Evolutionary conservation across 345 rosid species (phyloP).

Genomic region (Streptanthus diversifolius): DNA sequence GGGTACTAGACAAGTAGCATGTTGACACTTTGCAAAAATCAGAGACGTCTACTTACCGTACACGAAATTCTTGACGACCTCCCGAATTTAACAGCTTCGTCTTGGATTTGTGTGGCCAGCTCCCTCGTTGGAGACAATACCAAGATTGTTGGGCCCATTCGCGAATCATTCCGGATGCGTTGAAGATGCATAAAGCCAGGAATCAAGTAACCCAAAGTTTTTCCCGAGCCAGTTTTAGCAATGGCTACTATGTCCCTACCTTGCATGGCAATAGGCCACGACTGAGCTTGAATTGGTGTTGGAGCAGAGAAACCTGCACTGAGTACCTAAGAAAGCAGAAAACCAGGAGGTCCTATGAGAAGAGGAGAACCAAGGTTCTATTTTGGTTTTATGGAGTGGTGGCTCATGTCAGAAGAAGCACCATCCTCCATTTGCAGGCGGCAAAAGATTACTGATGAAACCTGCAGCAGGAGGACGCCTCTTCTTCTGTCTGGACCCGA

Average conservation of each 20-base stretch:
- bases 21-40: neutral
- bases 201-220: constrained; percentile 88
- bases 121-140: constrained; percentile 97
- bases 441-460: constrained; percentile 74
- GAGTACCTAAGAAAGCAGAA: constrained; percentile 81
- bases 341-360: constrained; percentile 55
- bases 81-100: constrained; percentile 89
- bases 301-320: constrained; percentile 93
- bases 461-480: constrained; percentile 87
- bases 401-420: constrained; percentile 90
- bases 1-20: neutral
- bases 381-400: constrained; percentile 39
- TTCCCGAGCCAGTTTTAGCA: constrained; percentile 97
- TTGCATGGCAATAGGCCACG: constrained; percentile 95
- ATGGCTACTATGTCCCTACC: constrained; percentile 91
- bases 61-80: constrained; percentile 85
- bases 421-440: constrained; percentile 85
- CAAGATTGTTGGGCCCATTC: constrained; percentile 86
- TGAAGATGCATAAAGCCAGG: constrained; percentile 88
- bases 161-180: constrained; percentile 58
- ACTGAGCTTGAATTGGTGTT: constrained; percentile 99
- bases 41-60: constrained; percentile 48
- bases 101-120: constrained; percentile 94
- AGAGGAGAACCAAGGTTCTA: constrained; percentile 49
- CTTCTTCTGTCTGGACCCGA: constrained; percentile 59